Base-by-base conservation (phyloP, 345 rosid species). In the Firmiana major region DNA sequence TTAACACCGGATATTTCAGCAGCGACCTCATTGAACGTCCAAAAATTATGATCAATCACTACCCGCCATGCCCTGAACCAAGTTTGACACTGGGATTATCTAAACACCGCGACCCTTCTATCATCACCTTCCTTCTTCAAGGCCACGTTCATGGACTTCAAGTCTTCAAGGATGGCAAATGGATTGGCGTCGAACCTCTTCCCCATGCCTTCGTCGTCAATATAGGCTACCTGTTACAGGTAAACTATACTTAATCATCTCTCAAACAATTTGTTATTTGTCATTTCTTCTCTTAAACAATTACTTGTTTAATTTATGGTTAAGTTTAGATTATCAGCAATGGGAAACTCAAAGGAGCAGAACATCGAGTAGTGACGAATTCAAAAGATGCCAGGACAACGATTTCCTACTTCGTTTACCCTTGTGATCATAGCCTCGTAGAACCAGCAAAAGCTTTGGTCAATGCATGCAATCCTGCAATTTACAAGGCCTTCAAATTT, bases 11-110 rank as follows among this genome's bases (percentile, higher is more conserved):
- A 17, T 83, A 69, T 58, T 76, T 88, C 12, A 16, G 28, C 22
- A 68, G 71, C 36, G 73, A 70, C 21, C 51, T 76, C 12, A 71
- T 26, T 38, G 53, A 63, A 78, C 66, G 9, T 5, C 73, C 55
- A 13, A 28, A 84, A 40, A 38, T 84, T 66, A 24, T 72, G 13
- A 38, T 82, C 2, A 82, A 85, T 57, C 49, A 76, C 75, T 79
- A 81, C 53, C 87, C 84, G 0, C 79, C 88, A 1, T 86, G 86
- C 72, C 86, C 85, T 16, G 77, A 84, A 15, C 89, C 88, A 19
- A 82, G 81, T 42, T 74, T 84, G 69, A 78, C 83, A 36, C 49
- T 86, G n/a, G 89, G 87, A 74, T 38, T 79, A 28, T 71, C 81
- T 7, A 79, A 68, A 49, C 87, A 84, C 9, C 16, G 79, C 11